phyloP scores from a whole-genome alignment of 2,329 filamentous ascomycete species.

The Trichoderma sp. region DNA sequence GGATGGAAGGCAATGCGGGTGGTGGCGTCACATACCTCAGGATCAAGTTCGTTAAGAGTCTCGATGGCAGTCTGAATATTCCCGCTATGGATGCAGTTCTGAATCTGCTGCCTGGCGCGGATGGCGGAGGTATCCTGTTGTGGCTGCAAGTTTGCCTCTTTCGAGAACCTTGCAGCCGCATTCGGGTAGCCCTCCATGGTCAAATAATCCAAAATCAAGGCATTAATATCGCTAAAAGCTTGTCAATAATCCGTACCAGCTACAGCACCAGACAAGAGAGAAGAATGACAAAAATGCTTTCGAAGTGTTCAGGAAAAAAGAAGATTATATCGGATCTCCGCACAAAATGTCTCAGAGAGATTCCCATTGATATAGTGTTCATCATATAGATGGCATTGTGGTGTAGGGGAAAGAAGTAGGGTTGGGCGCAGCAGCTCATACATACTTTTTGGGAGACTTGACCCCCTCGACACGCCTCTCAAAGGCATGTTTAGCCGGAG shows the following conservation, averaged over 20 bases:
- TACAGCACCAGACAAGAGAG: slow-evolving; percentile 8
- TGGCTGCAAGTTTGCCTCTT: slow-evolving; percentile 82
- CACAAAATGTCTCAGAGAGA: slow-evolving; percentile 96
- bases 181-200: slow-evolving; percentile 93
- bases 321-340: slow-evolving; percentile 71
- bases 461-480: slow-evolving; percentile 78
- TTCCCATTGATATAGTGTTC: slow-evolving; percentile 98
- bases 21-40: slow-evolving; percentile 65
- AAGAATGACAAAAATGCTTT: not conserved
- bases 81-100: slow-evolving; percentile 79
- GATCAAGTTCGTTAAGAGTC: slow-evolving; percentile 83
- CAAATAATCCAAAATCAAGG: slow-evolving; percentile 92
- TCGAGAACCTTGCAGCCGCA: slow-evolving; percentile 88
- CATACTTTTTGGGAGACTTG: slow-evolving; percentile 87
- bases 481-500: slow-evolving; percentile 70
- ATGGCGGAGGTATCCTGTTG: slow-evolving; percentile 72
- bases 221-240: slow-evolving; percentile 79
- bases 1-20: slow-evolving; percentile 42
- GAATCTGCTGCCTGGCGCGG: slow-evolving; percentile 74
- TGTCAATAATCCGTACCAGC: slow-evolving; percentile 28
- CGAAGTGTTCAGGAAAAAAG: slow-evolving; percentile 54
- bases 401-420: not conserved
- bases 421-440: not conserved
- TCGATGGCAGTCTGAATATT: slow-evolving; percentile 83
- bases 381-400: slow-evolving; percentile 54